Percentiles rank a stretch among this genome's conserved stretches.
Conservation (phyloP, 148 eudicot genomes). For the Rheum nobile region DNA sequence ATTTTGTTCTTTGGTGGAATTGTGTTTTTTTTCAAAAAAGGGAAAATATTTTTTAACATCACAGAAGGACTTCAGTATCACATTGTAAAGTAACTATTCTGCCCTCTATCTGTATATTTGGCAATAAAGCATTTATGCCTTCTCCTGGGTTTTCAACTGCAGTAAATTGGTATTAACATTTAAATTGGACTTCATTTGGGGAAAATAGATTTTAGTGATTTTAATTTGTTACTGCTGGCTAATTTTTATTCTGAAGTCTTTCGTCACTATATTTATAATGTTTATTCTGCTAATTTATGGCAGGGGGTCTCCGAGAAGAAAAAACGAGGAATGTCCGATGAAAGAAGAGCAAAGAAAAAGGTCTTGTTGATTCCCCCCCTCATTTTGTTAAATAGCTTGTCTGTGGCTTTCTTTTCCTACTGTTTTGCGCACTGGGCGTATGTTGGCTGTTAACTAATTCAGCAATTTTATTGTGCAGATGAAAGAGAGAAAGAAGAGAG, state of each 20-base stretch:
- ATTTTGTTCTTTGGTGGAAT: not conserved
- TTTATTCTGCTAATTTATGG: not conserved
- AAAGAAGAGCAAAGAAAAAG: slow-evolving; percentile 40
- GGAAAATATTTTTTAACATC: not conserved
- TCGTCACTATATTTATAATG: not conserved
- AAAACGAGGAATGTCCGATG: not conserved
- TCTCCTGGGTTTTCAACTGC: not conserved
- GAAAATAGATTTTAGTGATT: not conserved
- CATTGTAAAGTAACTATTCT: not conserved
- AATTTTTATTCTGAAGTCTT: not conserved
- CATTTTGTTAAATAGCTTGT: not conserved
- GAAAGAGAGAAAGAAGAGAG: slow-evolving; percentile 62
- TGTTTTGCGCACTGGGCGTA: not conserved
- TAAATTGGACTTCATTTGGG: not conserved
- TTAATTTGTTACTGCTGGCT: slow-evolving; percentile 1
- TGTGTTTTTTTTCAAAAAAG: not conserved
- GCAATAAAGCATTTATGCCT: not conserved
- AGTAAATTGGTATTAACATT: not conserved
- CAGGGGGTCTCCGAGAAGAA: slow-evolving; percentile 5
- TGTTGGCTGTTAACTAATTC: not conserved
- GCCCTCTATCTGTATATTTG: not conserved
- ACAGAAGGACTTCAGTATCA: not conserved
- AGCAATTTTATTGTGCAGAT: slow-evolving; percentile 30
- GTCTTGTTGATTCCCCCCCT: slow-evolving; percentile 20
- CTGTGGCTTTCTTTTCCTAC: slow-evolving; percentile 3